Evolutionary conservation across 2,329 filamentous ascomycete species (phyloP).

Genomic region (Sclerotinia nivalis): DNA sequence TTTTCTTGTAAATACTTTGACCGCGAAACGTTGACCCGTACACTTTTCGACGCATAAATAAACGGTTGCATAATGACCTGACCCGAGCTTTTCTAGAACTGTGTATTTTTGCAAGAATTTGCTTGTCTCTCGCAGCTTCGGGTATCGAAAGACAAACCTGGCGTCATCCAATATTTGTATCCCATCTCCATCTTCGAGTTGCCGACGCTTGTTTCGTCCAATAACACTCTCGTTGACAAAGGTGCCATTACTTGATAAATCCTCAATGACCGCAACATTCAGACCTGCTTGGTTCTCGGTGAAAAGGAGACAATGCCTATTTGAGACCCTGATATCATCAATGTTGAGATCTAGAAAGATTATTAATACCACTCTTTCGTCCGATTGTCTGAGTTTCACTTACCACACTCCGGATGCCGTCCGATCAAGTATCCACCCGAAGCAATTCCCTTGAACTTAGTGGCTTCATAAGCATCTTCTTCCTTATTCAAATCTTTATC

Average conservation of each 20-base stretch:
- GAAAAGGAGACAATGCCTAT: slow-evolving; percentile 75
- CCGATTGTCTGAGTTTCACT: slow-evolving; percentile 20
- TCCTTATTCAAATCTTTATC: slow-evolving; percentile 53
- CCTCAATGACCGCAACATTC: slow-evolving; percentile 77
- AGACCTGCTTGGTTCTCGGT: slow-evolving; percentile 58
- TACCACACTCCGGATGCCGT: slow-evolving; percentile 90
- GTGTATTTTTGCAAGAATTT: slow-evolving; percentile 85
- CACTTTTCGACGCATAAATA: slow-evolving; percentile 87
- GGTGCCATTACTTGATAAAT: slow-evolving; percentile 93
- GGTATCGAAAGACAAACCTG: slow-evolving; percentile 90
- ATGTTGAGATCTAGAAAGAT: slow-evolving; percentile 66
- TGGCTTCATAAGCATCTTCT: slow-evolving; percentile 61
- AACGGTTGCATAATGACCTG: slow-evolving; percentile 93
- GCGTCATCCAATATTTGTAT: slow-evolving; percentile 80
- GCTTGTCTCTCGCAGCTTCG: slow-evolving; percentile 70
- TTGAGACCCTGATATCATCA: slow-evolving; percentile 79
- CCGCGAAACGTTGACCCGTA: slow-evolving; percentile 79
- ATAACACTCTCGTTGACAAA: slow-evolving; percentile 92
- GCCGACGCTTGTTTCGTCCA: slow-evolving; percentile 86
- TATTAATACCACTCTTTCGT: slow-evolving; percentile 43
- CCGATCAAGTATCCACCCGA: slow-evolving; percentile 89
- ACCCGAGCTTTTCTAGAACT: slow-evolving; percentile 81
- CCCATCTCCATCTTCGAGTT: slow-evolving; percentile 87
- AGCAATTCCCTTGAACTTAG: slow-evolving; percentile 60
- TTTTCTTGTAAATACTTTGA: slow-evolving; percentile 91